Base-by-base conservation (phyloP, 2,329 filamentous ascomycete genomes). In the Pyrenophora seminiperda region DNA sequence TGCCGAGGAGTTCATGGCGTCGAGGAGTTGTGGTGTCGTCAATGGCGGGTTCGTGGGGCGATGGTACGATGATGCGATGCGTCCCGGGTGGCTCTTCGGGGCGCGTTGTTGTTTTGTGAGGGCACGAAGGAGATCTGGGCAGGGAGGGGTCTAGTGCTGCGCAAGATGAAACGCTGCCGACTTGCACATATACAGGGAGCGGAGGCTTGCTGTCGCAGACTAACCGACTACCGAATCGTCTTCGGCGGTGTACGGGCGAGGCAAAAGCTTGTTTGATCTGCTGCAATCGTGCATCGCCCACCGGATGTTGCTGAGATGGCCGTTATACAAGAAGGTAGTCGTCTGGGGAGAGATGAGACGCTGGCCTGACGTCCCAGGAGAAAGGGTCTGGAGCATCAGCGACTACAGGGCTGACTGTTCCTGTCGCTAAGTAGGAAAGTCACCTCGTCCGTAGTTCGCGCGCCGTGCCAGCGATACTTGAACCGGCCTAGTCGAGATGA, bases 1-100 rank as follows among this genome's bases (percentile, higher is more conserved):
- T n/a, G 58, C 53, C 9, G 65, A 61, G 53, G 54, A 50, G 52
- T 73, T 69, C 71, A 73, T 73, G 60, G 55, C 45, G 59, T 41
- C 29, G 41, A 30, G 31, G 17, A 18, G 31, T 31, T 11, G 29
- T 18, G n/a, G 15, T 19, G 30, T 41, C 31, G 47, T 46, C 41
- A 45, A 32, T 34, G 15, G 41, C 40, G 18, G 19, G 5, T 4
- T 45, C 41, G 33, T 51, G 38, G 47, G 47, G 50, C 38, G 36
- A 47, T 55, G 44, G 56, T 27, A 10, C 24, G 24, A 27, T 55
- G 44, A 56, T 27, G 24, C 24, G 24, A 27, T 27, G 24, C 24
- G 44, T 56, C 56, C 57, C 55, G 59, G 44, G 55, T 47, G 30
- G 30, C 41, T 42, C 29, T 17, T 41, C 33, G 49, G 57, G 55